phyloP scores from a whole-genome alignment of 2,329 filamentous ascomycete genomes.

The Talaromyces sp. region DNA sequence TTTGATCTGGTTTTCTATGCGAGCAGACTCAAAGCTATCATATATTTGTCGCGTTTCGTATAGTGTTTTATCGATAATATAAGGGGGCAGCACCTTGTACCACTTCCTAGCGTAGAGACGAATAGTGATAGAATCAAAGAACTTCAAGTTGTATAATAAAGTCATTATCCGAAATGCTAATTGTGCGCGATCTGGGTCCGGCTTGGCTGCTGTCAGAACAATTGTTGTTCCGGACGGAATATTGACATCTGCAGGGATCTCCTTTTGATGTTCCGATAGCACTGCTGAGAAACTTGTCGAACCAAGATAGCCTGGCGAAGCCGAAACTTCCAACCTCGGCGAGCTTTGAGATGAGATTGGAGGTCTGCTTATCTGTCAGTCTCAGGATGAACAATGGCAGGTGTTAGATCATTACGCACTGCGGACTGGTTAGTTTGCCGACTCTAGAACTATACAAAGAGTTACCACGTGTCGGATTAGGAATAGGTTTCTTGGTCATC shows the following conservation, averaged over 20 bases:
- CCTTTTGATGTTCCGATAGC: slow-evolving; percentile 32
- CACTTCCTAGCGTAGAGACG: slow-evolving; percentile 26
- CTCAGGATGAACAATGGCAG: too few relatives aligned
- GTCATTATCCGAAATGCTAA: slow-evolving; percentile 30
- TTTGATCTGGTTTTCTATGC: slow-evolving; percentile 28
- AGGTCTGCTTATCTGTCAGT: too few relatives aligned
- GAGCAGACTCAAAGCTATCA: slow-evolving; percentile 23
- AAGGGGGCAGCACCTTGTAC: slow-evolving; percentile 26
- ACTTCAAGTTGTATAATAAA: slow-evolving; percentile 28
- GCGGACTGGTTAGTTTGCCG: slow-evolving; percentile 7
- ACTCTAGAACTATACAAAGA: slow-evolving; percentile 20
- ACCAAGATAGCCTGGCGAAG: slow-evolving; percentile 33
- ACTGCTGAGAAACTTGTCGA: slow-evolving; percentile 37
- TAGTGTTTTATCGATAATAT: slow-evolving; percentile 28
- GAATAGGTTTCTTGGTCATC: slow-evolving; percentile 32
- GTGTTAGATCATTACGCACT: too few relatives aligned
- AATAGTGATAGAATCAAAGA: slow-evolving; percentile 27
- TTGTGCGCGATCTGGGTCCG: slow-evolving; percentile 29
- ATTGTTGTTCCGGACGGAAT: slow-evolving; percentile 17
- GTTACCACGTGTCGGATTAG: slow-evolving; percentile 19
- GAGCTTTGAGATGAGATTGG: slow-evolving; percentile 1
- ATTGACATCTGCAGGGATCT: slow-evolving; percentile 32
- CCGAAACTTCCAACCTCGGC: slow-evolving; percentile 22
- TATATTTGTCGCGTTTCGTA: slow-evolving; percentile 28
- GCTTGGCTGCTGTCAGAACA: slow-evolving; percentile 17